Base-by-base conservation (phyloP, 2,329 filamentous ascomycete genomes). In the Endoconidiophora polonica region DNA sequence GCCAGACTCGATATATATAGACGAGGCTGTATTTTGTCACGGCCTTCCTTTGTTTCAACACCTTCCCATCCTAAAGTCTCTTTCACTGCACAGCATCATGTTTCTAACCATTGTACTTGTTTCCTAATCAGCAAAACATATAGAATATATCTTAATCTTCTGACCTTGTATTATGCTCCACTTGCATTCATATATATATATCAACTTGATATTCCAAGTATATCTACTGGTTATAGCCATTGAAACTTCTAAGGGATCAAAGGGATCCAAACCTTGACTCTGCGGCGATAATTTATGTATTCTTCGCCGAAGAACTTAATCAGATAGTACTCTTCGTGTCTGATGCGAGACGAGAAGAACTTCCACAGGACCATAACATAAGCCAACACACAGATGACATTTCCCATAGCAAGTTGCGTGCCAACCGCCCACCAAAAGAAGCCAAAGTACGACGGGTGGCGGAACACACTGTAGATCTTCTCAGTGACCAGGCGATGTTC, bases 341-440 rank as follows among this genome's bases (percentile, higher is more conserved):
- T 64, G 56, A 96, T 88, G 54, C 91, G 71, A 10, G 62, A 66
- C 14, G 70, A 72, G 62, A 98, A 98, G 63, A 98, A 98, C 54
- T 68, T 72, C 86, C 86, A 95, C 57, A 98, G 64, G 14, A 93
- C 82, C 5, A 73, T 62, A 0, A 76, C 66, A 67, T 94, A 96
- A 2, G 66, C 83, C 5, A 80, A 57, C 52, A 93, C 77, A 62
- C 86, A 94, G 2, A 94, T 56, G 6, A 74, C 66, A 65, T 98
- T 98, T 16, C 90, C 90, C 55, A 95, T 71, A 49, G 94, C 77
- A 41, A 96, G 61, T 69, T 98, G 91, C 10, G 88, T 94, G 4
- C 91, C 91, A n/a, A 96, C 60, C 0, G 85, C 86, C 90, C 90
- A 98, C 79, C 87, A 96, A 65, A 94, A 98, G 68, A 95, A 98